A percentile compares a stretch with the other conserved stretches of the same genome.
Conservation (phyloP, 2,329 filamentous ascomycete species). For the Aspergillus sp. region DNA sequence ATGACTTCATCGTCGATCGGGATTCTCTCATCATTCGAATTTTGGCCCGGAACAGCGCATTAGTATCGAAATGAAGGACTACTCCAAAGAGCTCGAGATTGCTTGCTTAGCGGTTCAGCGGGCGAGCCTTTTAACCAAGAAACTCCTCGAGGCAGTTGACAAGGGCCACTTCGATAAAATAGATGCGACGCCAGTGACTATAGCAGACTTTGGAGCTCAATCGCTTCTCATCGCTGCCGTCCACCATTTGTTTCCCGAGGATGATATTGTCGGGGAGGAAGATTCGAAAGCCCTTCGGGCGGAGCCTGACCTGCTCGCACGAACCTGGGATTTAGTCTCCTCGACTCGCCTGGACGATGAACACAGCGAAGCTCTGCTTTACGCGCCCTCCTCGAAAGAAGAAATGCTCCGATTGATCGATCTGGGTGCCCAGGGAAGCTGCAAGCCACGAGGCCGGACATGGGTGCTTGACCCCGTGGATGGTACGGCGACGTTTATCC, state of each 20-base stretch:
- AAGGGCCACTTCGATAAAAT: constrained; percentile 60
- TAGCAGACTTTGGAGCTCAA: constrained; percentile 68
- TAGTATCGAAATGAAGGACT: constrained; percentile 33
- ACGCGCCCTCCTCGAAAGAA: constrained; percentile 51
- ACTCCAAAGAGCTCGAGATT: constrained; percentile 42
- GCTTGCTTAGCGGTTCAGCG: constrained; percentile 56
- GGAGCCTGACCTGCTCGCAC: constrained; percentile 53
- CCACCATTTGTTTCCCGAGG: constrained; percentile 57
- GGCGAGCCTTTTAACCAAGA: constrained; percentile 63
- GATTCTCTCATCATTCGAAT: background rate
- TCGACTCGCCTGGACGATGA: constrained; percentile 40
- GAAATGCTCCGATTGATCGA: constrained; percentile 68
- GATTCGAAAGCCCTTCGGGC: constrained; percentile 57
- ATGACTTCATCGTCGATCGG: background rate
- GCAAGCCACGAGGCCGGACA: constrained; percentile 48
- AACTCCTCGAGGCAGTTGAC: constrained; percentile 53
- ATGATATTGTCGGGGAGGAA: constrained; percentile 67
- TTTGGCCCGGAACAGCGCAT: background rate
- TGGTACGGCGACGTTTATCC: constrained; percentile 66
- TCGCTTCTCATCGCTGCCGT: constrained; percentile 64
- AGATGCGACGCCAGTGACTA: constrained; percentile 65
- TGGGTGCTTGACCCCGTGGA: constrained; percentile 71
- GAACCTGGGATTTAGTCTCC: constrained; percentile 62
- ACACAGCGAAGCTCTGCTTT: constrained; percentile 39
- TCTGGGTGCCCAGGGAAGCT: constrained; percentile 54